Base-by-base conservation (phyloP, 257 asterid genomes). In the Verbascum thapsus region DNA sequence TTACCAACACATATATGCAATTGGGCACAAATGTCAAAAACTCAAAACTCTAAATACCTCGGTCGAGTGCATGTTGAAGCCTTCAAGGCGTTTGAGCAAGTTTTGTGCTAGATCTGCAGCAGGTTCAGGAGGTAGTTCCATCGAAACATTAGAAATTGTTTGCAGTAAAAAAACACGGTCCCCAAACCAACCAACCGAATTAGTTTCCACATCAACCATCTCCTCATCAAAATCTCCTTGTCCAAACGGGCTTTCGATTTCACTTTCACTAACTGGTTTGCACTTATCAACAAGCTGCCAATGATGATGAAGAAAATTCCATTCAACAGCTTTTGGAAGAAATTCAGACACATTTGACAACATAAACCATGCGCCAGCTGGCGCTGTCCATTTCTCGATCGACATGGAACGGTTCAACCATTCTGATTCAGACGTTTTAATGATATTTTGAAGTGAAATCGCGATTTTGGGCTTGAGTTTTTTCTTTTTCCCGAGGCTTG, bases 301-400 rank as follows among this genome's bases (percentile, higher is more conserved):
- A 64, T 89, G 94, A 73, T 82, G 94, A 74, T 71, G 85, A 49
- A 92, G 95, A 73, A 92, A 92, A 76, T 87, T 96, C 99, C 97
- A 90, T 52, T 87, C 94, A 10, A 90, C 81, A 26, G 89, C 74
- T 75, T 88, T 85, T 43, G 89, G 80, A 68, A 92, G 88, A 63
- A 80, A 89, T 0, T 81, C 80, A 10, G 99, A 92, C 40, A 83
- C 90, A 71, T 89, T 97, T 0, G 97, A 86, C 65, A 92, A 76
- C 73, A 92, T 70, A 80, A 92, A 83, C 99, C 99, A 92, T n/a
- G 91, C 80, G 58, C 99, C 99, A 10, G 84, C 83, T 26, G 99
- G 99, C 8, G 99, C 97, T 49, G 89, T 84, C 99, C 99, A 92
- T 68, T 87, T 89, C 74, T 81, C 91, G 30, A 87, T 83, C 26